These are phyloP conservation scores for Lunasporangiospora selenospora DNA, from an alignment of 192 early-diverging fungal species.

Conservation along the genomic window DNA sequence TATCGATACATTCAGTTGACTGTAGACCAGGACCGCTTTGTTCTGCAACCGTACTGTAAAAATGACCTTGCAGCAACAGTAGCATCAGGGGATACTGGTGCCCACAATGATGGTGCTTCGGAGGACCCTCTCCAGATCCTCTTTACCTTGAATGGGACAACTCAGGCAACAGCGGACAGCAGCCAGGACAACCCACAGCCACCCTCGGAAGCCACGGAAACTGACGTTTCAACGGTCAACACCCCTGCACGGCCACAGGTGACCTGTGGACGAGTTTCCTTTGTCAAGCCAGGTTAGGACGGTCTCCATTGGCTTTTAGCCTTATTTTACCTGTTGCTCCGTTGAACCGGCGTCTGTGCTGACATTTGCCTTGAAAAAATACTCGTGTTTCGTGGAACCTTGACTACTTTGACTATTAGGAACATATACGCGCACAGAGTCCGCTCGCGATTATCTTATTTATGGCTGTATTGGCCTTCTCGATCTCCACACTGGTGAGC, in stretches of 20 bases:
- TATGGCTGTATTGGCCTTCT: conserved; percentile 40
- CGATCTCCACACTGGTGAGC: conserved; percentile 28
- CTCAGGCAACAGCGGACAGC: neutral
- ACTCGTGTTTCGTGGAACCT: too few relatives aligned
- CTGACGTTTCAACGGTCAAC: neutral
- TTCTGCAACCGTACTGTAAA: conserved; percentile 8
- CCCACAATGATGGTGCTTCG: neutral
- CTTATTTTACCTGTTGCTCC: neutral
- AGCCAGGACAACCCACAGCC: too few relatives aligned
- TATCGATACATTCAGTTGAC: conserved; percentile 25
- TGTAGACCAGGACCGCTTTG: conserved; percentile 33
- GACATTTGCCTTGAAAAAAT: too few relatives aligned
- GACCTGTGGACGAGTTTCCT: conserved; percentile 10
- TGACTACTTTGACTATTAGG: conserved; percentile 2
- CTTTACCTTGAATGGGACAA: neutral
- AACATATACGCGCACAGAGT: conserved; percentile 17
- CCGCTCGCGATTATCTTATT: conserved; percentile 30
- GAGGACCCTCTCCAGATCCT: conserved; percentile 9
- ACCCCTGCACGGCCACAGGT: neutral
- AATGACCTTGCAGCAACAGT: neutral
- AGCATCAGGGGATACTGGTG: neutral
- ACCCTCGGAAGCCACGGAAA: neutral
- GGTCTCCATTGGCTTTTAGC: neutral
- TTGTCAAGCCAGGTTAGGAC: conserved; percentile 7
- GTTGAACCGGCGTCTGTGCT: too few relatives aligned